Percentiles rank a stretch among this genome's conserved stretches.
Conservation (phyloP, 176 grass and related monocot genomes). For the Cenchrus fungigraminus region DNA sequence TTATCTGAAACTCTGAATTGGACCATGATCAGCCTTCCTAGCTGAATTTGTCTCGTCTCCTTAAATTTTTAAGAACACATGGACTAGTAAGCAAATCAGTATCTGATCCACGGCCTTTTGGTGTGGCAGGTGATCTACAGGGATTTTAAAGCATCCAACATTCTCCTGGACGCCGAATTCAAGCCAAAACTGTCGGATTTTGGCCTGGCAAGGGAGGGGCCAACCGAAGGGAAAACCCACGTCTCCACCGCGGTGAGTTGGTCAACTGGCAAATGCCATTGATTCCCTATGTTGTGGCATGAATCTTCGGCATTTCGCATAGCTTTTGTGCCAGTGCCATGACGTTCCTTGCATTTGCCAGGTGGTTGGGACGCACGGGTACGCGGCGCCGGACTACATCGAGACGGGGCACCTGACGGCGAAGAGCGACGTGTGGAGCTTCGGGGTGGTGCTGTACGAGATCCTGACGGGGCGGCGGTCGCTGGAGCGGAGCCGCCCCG, state of each 20-base stretch:
- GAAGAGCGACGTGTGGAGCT: conserved; percentile 93
- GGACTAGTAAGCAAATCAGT: neutral
- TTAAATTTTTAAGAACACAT: neutral
- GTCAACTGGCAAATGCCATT: neutral
- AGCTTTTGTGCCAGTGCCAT: neutral
- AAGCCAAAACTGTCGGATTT: conserved; percentile 86
- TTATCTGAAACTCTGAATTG: conserved; percentile 5
- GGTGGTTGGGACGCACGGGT: conserved; percentile 89
- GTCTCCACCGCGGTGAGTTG: conserved; percentile 73
- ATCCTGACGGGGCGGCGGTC: conserved; percentile 79
- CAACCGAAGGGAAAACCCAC: conserved; percentile 69
- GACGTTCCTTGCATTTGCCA: conserved; percentile 4
- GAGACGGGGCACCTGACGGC: conserved; percentile 84
- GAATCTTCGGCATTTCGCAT: neutral
- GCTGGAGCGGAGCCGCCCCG: conserved; percentile 61
- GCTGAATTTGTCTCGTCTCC: neutral
- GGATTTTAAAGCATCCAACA: conserved; percentile 90
- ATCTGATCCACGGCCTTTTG: conserved; percentile 21
- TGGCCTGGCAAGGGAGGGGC: conserved; percentile 82
- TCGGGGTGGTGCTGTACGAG: conserved; percentile 88
- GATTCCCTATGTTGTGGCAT: neutral
- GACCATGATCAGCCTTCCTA: neutral
- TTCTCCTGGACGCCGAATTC: conserved; percentile 79
- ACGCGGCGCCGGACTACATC: conserved; percentile 95
- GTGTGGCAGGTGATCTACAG: conserved; percentile 85